Conservation (phyloP, 129 eudicot species). For the Chrysanthemum lavandulifolium region DNA sequence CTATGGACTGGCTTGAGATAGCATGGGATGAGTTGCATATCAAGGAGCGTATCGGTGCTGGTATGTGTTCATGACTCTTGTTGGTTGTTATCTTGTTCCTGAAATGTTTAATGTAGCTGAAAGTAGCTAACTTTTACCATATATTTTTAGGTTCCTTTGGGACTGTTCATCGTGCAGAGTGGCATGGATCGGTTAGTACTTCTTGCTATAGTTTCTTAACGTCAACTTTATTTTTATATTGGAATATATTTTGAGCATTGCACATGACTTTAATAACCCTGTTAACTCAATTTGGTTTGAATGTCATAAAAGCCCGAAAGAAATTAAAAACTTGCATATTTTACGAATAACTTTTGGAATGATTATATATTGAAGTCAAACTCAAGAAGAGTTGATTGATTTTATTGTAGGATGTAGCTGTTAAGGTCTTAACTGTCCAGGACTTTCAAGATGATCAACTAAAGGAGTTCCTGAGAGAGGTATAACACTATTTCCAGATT, state of each 20-base stretch:
- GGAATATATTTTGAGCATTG: constrained; percentile 2
- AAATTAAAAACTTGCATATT: too few species aligned
- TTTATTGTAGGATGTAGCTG: constrained; percentile 84
- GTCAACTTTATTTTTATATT: background rate
- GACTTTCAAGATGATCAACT: constrained; percentile 88
- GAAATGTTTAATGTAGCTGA: background rate
- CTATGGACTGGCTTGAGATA: constrained; percentile 97
- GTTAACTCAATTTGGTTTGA: too few species aligned
- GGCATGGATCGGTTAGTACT: constrained; percentile 98
- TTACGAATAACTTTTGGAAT: too few species aligned
- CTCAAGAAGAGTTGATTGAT: constrained; percentile 1
- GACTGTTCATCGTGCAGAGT: constrained; percentile 96
- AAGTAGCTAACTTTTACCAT: constrained; percentile 11
- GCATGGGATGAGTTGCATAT: constrained; percentile 92
- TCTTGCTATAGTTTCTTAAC: background rate
- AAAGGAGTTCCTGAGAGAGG: constrained; percentile 94
- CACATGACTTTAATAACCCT: background rate
- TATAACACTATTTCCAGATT: constrained; percentile 21
- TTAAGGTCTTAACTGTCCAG: constrained; percentile 81
- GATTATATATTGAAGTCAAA: background rate
- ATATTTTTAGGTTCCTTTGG: constrained; percentile 79
- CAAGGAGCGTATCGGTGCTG: constrained; percentile 98
- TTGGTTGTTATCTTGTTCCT: background rate
- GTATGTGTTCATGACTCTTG: constrained; percentile 27
- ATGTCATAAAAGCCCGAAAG: too few species aligned